These are phyloP conservation scores for Phytophthora colocasiae DNA, from an alignment of 352 stramenopile genomes.

Conservation along the genomic window DNA sequence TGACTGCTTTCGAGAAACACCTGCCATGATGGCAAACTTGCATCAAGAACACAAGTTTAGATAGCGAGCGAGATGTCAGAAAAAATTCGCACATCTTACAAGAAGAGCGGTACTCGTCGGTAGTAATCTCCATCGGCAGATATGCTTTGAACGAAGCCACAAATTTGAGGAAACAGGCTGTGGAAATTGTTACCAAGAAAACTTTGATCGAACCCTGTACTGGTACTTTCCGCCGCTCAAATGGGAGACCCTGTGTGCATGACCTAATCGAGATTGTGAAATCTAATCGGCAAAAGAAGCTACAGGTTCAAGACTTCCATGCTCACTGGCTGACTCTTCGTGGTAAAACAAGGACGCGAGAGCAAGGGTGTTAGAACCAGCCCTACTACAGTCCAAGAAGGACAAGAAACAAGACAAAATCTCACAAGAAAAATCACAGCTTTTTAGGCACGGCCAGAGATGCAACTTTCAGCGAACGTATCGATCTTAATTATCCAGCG, in stretches of 20 bases:
- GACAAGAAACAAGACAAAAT: too few species aligned
- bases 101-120: constrained; percentile 6
- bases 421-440: too few species aligned
- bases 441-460: too few species aligned
- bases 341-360: too few species aligned
- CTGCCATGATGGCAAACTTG: constrained; percentile 6
- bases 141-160: constrained; percentile 4
- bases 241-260: too few species aligned
- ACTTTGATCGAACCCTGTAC: neutral
- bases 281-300: too few species aligned
- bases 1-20: constrained; percentile 5
- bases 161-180: constrained; percentile 5
- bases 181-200: constrained; percentile 4
- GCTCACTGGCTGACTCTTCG: too few species aligned
- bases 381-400: too few species aligned
- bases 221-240: too few species aligned
- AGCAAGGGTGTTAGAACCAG: too few species aligned
- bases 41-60: neutral
- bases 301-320: too few species aligned
- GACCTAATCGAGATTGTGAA: too few species aligned
- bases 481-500: constrained; percentile 1
- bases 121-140: constrained; percentile 8
- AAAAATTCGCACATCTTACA: neutral
- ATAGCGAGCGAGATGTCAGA: neutral
- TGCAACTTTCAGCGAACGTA: neutral